These are phyloP conservation scores for Neoarthrinium moseri DNA, from an alignment of 2,329 filamentous ascomycete genomes.

Conservation along the genomic window DNA sequence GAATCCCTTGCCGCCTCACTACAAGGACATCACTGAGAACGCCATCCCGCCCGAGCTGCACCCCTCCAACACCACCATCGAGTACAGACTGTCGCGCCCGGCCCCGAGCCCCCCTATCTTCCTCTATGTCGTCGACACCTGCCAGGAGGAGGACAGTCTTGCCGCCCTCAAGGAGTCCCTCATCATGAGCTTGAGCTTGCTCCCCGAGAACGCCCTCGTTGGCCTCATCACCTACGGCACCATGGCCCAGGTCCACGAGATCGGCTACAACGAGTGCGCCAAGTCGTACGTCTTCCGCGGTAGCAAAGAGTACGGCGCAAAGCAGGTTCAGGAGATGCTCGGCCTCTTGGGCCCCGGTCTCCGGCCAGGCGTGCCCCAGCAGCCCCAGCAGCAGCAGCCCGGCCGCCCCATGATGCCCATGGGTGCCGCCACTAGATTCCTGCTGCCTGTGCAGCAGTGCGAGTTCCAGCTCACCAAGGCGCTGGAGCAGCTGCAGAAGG, in stretches of 20 bases:
- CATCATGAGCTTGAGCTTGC: conserved; percentile 79
- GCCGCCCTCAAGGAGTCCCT: conserved; percentile 82
- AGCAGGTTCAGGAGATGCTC: conserved; percentile 99
- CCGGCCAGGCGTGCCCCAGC: conserved; percentile 71
- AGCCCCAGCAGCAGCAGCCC: conserved; percentile 69
- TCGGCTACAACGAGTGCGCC: conserved; percentile 95
- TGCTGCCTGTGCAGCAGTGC: conserved; percentile 90
- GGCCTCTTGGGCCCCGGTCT: conserved; percentile 72
- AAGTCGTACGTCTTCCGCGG: conserved; percentile 98
- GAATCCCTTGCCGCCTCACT: conserved; percentile 80
- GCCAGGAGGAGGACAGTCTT: conserved; percentile 84
- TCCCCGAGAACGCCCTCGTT: conserved; percentile 79
- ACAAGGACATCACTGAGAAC: conserved; percentile 85
- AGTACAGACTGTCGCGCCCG: conserved; percentile 77
- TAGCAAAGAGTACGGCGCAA: conserved; percentile 96
- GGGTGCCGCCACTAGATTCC: conserved; percentile 83
- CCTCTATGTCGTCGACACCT: conserved; percentile 83
- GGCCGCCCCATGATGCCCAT: conserved; percentile 73
- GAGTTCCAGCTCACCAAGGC: conserved; percentile 98
- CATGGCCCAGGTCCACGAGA: conserved; percentile 96
- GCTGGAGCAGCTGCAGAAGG: conserved; percentile 91
- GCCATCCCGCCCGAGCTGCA: conserved; percentile 83
- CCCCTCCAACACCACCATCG: conserved; percentile 82
- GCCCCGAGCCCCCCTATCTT: conserved; percentile 87
- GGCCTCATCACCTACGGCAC: conserved; percentile 88